Conservation (phyloP, 2,329 filamentous ascomycete genomes). For the Pseudogymnoascus sp. region DNA sequence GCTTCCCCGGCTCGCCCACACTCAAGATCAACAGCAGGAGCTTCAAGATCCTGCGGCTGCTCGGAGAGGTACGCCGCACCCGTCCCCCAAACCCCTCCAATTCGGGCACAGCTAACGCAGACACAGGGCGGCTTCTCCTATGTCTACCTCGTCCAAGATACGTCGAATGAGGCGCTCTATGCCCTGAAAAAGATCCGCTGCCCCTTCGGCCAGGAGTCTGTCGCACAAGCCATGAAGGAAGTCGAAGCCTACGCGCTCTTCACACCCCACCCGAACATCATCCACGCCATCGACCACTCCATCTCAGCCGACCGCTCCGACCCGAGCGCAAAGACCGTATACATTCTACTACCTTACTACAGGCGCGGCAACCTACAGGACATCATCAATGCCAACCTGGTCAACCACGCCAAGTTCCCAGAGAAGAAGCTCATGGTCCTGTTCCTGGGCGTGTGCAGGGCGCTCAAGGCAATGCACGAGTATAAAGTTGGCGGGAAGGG, state of each 20-base stretch:
- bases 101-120: constrained; percentile 12
- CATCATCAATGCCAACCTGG: constrained; percentile 95
- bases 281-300: constrained; percentile 74
- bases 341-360: constrained; percentile 94
- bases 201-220: constrained; percentile 93
- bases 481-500: constrained; percentile 58
- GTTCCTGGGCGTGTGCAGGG: constrained; percentile 86
- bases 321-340: constrained; percentile 79
- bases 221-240: constrained; percentile 89
- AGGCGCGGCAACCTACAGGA: constrained; percentile 92
- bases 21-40: constrained; percentile 90
- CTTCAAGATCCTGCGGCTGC: constrained; percentile 89
- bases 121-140: constrained; percentile 90
- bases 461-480: constrained; percentile 83
- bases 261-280: constrained; percentile 73
- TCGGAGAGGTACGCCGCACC: constrained; percentile 66
- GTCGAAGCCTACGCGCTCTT: constrained; percentile 96
- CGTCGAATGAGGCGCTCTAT: constrained; percentile 71
- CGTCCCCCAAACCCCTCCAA: not conserved
- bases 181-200: constrained; percentile 98
- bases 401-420: constrained; percentile 87
- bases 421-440: constrained; percentile 81
- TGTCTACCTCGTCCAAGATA: constrained; percentile 96
- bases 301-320: constrained; percentile 66
- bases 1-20: constrained; percentile 88